phyloP scores from a whole-genome alignment of 768 basidiomycete genomes.

The Mrakia gelida region DNA sequence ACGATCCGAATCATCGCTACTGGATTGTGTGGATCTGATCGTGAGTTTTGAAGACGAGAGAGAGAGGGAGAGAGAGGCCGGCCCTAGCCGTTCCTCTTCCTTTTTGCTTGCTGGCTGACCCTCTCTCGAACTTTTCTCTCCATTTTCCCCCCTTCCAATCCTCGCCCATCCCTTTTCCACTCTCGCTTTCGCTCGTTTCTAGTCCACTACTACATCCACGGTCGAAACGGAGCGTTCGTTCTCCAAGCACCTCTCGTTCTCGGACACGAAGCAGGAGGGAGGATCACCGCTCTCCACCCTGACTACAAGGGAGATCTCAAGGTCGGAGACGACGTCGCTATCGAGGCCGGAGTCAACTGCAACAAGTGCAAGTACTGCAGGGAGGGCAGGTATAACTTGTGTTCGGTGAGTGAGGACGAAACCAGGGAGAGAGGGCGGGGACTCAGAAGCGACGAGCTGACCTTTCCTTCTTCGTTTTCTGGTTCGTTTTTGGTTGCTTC shows the following conservation, averaged over 20 bases:
- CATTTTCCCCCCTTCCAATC: background rate
- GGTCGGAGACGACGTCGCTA: slow-evolving; percentile 82
- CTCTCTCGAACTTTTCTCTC: slow-evolving; percentile 2
- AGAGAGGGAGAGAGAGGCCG: background rate
- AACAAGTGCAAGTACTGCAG: slow-evolving; percentile 51
- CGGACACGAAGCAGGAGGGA: slow-evolving; percentile 88
- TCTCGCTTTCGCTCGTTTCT: background rate
- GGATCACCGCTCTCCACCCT: slow-evolving; percentile 58
- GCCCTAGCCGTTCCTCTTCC: background rate
- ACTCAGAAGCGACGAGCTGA: background rate
- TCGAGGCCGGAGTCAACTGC: slow-evolving; percentile 90
- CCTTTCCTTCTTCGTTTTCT: background rate
- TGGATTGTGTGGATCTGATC: slow-evolving; percentile 72
- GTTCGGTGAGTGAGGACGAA: slow-evolving; percentile 42
- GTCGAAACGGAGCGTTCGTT: slow-evolving; percentile 87
- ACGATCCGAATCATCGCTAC: slow-evolving; percentile 68
- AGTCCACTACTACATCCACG: slow-evolving; percentile 90
- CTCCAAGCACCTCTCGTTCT: slow-evolving; percentile 81
- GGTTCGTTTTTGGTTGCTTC: background rate
- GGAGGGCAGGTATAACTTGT: slow-evolving; percentile 82
- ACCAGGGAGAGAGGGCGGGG: background rate
- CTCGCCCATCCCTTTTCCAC: background rate
- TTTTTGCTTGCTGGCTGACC: background rate
- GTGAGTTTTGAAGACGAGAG: slow-evolving; percentile 36
- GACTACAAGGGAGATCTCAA: slow-evolving; percentile 48